These are phyloP conservation scores for Amphibolis antarctica DNA, from an alignment of 106 monocot genomes.

Conservation along the genomic window DNA sequence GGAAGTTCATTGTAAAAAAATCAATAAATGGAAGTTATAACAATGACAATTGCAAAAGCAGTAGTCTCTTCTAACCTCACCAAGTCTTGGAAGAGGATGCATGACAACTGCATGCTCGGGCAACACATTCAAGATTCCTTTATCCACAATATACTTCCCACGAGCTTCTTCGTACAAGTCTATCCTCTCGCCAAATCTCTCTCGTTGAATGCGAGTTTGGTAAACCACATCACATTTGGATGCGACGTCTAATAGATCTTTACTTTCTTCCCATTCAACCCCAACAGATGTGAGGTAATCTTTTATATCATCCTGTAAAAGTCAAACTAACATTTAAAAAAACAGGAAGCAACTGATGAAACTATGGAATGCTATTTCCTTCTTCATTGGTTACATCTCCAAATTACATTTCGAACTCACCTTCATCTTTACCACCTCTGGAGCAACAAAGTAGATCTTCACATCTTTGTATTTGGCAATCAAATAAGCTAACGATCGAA, in stretches of 20 bases:
- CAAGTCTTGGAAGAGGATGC: constrained; percentile 98
- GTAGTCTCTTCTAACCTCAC: constrained; percentile 46
- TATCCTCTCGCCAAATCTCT: constrained; percentile 91
- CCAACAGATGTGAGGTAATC: constrained; percentile 64
- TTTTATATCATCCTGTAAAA: constrained; percentile 84
- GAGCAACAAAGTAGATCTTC: constrained; percentile 89
- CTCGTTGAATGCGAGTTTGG: constrained; percentile 89
- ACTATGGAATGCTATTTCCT: neutral
- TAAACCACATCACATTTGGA: constrained; percentile 96
- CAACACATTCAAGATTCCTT: constrained; percentile 52
- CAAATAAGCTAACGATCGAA: constrained; percentile 82
- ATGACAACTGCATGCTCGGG: constrained; percentile 87
- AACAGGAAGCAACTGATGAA: neutral
- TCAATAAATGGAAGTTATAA: neutral
- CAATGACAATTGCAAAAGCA: neutral
- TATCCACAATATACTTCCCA: constrained; percentile 90
- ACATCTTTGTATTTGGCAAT: constrained; percentile 71
- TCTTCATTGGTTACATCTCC: neutral
- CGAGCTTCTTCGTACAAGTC: constrained; percentile 97
- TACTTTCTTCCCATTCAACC: constrained; percentile 89
- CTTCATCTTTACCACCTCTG: constrained; percentile 99
- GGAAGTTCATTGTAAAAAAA: too few species aligned
- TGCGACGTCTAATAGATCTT: constrained; percentile 76
- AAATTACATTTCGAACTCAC: constrained; percentile 12
- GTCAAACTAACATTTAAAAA: neutral